These are phyloP conservation scores for Nemania sp. DNA, from an alignment of 2,329 filamentous ascomycete genomes.

Conservation along the genomic window DNA sequence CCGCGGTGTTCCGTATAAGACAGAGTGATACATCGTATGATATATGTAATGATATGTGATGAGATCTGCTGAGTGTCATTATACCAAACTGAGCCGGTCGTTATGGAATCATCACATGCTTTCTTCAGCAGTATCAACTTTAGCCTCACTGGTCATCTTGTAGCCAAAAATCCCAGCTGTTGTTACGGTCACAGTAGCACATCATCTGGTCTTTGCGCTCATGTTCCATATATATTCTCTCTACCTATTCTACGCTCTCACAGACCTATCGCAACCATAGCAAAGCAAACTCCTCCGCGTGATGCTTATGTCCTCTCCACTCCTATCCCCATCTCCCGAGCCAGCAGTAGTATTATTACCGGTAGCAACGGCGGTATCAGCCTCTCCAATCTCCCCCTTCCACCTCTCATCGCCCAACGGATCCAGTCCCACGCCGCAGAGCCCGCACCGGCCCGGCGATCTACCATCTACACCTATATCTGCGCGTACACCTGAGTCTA, in stretches of 20 bases:
- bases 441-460: slow-evolving; percentile 52
- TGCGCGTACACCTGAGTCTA: background rate
- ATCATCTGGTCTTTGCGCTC: background rate
- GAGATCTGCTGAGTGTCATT: too few relatives aligned
- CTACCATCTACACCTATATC: background rate
- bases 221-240: background rate
- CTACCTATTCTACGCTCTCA: slow-evolving; percentile 49
- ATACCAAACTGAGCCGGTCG: too few relatives aligned
- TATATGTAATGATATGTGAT: too few relatives aligned
- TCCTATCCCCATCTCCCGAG: slow-evolving; percentile 24
- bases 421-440: slow-evolving; percentile 72
- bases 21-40: too few relatives aligned
- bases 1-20: too few relatives aligned
- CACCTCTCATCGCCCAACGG: slow-evolving; percentile 65
- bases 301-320: background rate
- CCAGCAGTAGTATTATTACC: slow-evolving; percentile 4
- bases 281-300: slow-evolving; percentile 55
- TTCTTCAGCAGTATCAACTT: background rate
- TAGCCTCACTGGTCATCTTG: too few relatives aligned
- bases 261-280: slow-evolving; percentile 73
- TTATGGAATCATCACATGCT: too few relatives aligned
- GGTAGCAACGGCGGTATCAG: background rate
- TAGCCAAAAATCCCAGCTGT: too few relatives aligned
- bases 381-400: slow-evolving; percentile 63
- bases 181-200: background rate